Evolutionary conservation across 352 stramenopile species (phyloP).

Genomic region (Phytophthora constricta): DNA sequence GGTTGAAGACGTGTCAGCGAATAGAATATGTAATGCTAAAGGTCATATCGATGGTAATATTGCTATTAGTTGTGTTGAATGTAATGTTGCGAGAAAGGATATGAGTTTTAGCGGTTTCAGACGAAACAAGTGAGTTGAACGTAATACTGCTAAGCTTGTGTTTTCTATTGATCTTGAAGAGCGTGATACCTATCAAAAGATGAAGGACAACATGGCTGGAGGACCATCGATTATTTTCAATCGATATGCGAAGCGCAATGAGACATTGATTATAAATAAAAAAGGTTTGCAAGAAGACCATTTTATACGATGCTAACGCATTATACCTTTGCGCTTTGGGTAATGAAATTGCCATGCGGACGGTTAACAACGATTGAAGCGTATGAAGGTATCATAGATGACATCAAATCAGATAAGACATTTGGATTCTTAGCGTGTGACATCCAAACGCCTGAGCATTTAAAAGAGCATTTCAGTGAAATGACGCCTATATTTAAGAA

Average conservation of each 20-base stretch:
- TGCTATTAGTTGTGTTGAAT: background rate
- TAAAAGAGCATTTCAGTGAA: background rate
- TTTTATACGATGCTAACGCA: background rate
- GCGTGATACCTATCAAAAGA: background rate
- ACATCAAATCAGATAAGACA: slow-evolving; percentile 1
- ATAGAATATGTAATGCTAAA: background rate
- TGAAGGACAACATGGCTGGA: background rate
- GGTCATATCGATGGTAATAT: background rate
- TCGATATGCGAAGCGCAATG: background rate
- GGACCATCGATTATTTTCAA: no score
- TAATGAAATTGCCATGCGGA: slow-evolving; percentile 9
- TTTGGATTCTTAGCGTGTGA: background rate
- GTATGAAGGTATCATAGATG: slow-evolving; percentile 1
- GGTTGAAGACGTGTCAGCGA: no score
- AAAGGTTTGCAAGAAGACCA: background rate
- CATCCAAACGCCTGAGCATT: background rate
- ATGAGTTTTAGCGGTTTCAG: background rate
- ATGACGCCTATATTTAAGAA: background rate
- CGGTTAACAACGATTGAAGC: background rate
- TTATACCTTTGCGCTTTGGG: background rate
- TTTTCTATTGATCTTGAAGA: background rate
- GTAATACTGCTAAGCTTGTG: background rate
- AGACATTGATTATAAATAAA: background rate
- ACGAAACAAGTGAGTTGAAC: background rate
- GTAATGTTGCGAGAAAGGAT: background rate